Base-by-base conservation (phyloP, 2,329 filamentous ascomycete species). In the Cadophora malorum region DNA sequence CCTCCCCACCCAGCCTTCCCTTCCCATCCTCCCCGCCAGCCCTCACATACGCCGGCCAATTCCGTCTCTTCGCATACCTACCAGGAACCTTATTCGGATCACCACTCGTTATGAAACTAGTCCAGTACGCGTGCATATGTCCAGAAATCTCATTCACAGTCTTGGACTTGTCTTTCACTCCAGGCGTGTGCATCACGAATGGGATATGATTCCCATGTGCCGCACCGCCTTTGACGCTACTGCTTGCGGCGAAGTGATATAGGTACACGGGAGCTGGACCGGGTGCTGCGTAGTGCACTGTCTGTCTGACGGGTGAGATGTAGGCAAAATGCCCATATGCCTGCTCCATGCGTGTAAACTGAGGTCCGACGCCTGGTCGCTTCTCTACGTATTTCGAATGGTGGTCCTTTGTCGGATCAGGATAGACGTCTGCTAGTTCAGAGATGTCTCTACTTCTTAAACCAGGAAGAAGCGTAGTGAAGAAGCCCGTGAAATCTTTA, bases 241-340 rank as follows among this genome's bases (percentile, higher is more conserved):
- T 69, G n/a, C 80, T 80, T 0, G 85, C 81, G 0, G 87, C 87
- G 76, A 83, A 90, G 74, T 88, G 85, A 74, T 90, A 91, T 0
- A 89, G 79, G 71, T 86, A 87, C 0, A 81, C 85, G 72, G 71
- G 79, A 64, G 68, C 74, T 23, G 71, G 61, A 14, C 59, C 67
- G 6, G 70, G 33, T n/a, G 75, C 73, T 4, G 75, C 76, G 33
- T 81, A 81, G 65, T 85, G 80, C 0, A 85, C 87, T 0, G 85
- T 87, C 75, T 90, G 86, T 3, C 89, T 79, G 0, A 90, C 86
- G 0, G 89, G 88, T 25, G 85, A 86, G 59, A 89, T 85, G 73
- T 90, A 90, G 0, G 87, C 88, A 73, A 88, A 90, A 74, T 90
- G 85, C 0, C 83, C 85, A 75, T 91, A 91, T 0, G 86, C 86